Evolutionary conservation across 208 protist species (phyloP).

Genomic region (Crithidia mellificae): DNA sequence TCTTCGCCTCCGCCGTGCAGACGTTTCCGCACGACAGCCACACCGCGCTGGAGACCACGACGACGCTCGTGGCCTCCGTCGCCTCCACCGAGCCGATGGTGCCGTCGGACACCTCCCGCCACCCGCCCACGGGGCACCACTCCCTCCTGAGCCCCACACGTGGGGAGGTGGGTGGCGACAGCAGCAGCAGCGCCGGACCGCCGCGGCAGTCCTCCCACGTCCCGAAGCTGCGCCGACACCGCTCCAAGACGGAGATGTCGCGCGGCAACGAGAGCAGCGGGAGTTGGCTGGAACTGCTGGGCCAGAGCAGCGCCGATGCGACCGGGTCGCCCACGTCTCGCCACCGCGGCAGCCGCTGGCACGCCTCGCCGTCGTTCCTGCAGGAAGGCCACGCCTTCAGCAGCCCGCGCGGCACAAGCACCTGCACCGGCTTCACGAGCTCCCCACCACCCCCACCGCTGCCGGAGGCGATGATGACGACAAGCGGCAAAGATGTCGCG

Average conservation of each 20-base stretch:
- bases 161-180: not conserved
- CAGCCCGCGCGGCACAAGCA: not conserved
- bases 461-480: slow-evolving; percentile 1
- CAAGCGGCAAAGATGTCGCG: not conserved
- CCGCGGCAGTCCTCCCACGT: not conserved
- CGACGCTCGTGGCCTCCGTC: not conserved
- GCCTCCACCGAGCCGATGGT: not conserved
- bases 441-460: slow-evolving; percentile 7
- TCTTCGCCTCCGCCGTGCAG: not conserved
- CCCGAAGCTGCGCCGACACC: not conserved
- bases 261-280: slow-evolving; percentile 6
- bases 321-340: not conserved
- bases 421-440: not conserved
- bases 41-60: not conserved
- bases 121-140: not conserved
- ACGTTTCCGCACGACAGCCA: not conserved
- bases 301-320: not conserved
- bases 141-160: not conserved
- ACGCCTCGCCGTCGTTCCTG: not conserved
- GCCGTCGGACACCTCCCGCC: not conserved
- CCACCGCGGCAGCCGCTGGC: not conserved
- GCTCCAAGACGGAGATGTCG: not conserved
- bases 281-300: slow-evolving; percentile 6
- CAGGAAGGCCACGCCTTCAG: not conserved
- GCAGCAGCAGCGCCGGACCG: slow-evolving; percentile 10